Evolutionary conservation across 495 filamentous ascomycete species (phyloP).

Genomic region (Tetracladium marchalianum): DNA sequence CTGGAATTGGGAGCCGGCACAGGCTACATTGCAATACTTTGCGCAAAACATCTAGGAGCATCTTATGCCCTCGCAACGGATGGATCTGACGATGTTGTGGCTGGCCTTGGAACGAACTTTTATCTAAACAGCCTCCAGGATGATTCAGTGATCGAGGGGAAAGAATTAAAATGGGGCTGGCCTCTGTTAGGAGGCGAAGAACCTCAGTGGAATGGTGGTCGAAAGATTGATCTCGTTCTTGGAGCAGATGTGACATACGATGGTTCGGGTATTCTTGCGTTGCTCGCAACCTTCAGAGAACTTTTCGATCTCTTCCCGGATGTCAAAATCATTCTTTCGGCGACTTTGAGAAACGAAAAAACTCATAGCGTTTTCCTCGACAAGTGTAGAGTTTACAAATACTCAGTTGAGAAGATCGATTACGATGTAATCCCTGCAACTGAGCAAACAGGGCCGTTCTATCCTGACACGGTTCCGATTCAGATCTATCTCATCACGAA

Average conservation of each 20-base stretch:
- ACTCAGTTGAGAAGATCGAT: constrained; percentile 24
- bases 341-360: constrained; percentile 36
- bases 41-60: constrained; percentile 61
- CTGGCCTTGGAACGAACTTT: constrained; percentile 55
- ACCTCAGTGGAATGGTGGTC: constrained; percentile 30
- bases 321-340: constrained; percentile 30
- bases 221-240: constrained; percentile 33
- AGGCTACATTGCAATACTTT: constrained; percentile 74
- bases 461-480: constrained; percentile 32
- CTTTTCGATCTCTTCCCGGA: constrained; percentile 26
- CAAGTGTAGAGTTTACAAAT: constrained; percentile 20
- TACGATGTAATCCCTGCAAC: constrained; percentile 24
- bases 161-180: constrained; percentile 52
- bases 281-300: constrained; percentile 36
- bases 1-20: constrained; percentile 89
- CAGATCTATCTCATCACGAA: constrained; percentile 12
- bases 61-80: constrained; percentile 64
- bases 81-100: constrained; percentile 64
- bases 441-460: constrained; percentile 38
- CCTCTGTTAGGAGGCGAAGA: constrained; percentile 22
- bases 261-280: constrained; percentile 28
- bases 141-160: constrained; percentile 29
- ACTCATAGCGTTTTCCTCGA: constrained; percentile 34
- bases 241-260: constrained; percentile 46
- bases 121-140: constrained; percentile 53